Base-by-base conservation (phyloP, 1,284 basidiomycete species). In the Leccinum discolor region DNA sequence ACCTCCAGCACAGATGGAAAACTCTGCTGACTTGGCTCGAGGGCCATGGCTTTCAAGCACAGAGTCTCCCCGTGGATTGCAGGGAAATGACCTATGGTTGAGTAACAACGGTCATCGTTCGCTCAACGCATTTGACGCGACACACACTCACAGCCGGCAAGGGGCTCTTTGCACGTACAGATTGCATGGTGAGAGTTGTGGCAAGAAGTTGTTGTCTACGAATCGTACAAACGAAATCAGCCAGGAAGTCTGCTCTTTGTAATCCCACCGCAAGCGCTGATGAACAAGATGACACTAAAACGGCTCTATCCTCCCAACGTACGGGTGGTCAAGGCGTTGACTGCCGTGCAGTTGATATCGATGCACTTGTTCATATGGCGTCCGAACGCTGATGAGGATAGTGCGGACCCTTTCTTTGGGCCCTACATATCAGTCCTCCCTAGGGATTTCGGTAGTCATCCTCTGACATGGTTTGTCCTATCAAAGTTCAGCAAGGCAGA, bases 351-450 rank as follows among this genome's bases (percentile, higher is more conserved):
- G 69, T 69, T 86, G 35, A 82, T 88, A 59, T 86, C 89, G 18
- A 77, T 92, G 64, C 89, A 92, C 79, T 78, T 92, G 5, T 81
- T 83, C 62, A 77, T 90, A 11, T 79, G 85, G 76, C 83, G 81
- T 44, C 84, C 84, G 60, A 66, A 67, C 71, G 67, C 65, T 50
- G 72, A 76, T 11, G 67, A 73, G 7, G 79, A 80, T 14, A 88
- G 86, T 38, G 65, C 67, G 21, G 88, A 93, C 70, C 81, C 84
- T 66, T 73, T 76, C n/a, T 95, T 92, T 78, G 87, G 88, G 23
- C 86, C 88, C 2, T 96, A 94, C 72, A 88, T 96, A 63, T 87
- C 88, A 1, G 83, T 87, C 1, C 78, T 96, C 16, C 94, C 94
- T 3, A 74, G 75, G 63, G 78, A 86, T 47, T 95, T 96, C 74